Conservation (phyloP, 1,284 basidiomycete genomes). For the Phlebopus sp. region DNA sequence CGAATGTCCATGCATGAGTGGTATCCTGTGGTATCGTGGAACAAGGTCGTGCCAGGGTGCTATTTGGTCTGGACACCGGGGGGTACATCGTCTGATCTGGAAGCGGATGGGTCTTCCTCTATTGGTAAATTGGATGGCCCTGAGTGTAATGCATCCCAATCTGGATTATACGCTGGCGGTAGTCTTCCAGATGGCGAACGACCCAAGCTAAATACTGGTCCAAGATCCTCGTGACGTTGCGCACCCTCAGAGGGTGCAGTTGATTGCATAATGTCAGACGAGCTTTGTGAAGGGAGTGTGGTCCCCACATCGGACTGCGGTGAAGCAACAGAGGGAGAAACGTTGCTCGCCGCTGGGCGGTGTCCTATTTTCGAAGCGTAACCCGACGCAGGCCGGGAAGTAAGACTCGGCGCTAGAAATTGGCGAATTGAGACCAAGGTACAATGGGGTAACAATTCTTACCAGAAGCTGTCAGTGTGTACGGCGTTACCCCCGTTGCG, state of each 20-base stretch:
- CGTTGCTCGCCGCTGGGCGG: neutral
- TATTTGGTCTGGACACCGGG: too few relatives aligned
- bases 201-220: neutral
- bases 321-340: neutral
- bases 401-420: neutral
- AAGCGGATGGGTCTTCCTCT: neutral
- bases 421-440: neutral
- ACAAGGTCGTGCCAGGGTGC: too few relatives aligned
- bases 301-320: neutral
- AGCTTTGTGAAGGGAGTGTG: neutral
- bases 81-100: too few relatives aligned
- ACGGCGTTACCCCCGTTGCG: neutral
- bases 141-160: constrained; percentile 1
- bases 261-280: neutral
- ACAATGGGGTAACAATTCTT: neutral
- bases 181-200: constrained; percentile 8
- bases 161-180: constrained; percentile 16
- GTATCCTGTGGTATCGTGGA: too few relatives aligned
- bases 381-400: neutral
- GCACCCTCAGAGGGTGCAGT: neutral
- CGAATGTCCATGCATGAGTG: too few relatives aligned
- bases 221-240: constrained; percentile 10
- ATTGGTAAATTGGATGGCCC: neutral
- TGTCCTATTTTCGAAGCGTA: neutral
- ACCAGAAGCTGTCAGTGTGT: neutral